Evolutionary conservation across 345 rosid species (phyloP).

Genomic region (Salix suchowensis): DNA sequence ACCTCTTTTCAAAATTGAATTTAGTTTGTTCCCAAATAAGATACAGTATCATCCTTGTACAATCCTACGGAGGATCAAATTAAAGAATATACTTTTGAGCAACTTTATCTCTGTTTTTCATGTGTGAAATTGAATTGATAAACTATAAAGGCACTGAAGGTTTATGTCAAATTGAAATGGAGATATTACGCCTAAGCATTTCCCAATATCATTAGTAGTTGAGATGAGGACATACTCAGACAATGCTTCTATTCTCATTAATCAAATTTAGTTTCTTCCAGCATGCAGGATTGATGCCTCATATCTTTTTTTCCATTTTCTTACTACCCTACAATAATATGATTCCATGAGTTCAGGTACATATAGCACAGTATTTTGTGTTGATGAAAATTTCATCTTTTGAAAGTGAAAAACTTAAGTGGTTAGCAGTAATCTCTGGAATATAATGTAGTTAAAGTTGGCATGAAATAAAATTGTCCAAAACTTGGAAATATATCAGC

Average conservation of each 20-base stretch:
- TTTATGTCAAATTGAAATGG: neutral
- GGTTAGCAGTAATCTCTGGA: neutral
- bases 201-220: neutral
- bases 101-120: neutral
- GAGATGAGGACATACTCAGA: neutral
- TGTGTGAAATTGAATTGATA: neutral
- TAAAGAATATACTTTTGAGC: neutral
- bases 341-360: neutral
- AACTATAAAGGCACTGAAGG: neutral
- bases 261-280: neutral
- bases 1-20: neutral
- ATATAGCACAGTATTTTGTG: neutral
- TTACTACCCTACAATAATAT: neutral
- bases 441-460: neutral
- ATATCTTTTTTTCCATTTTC: neutral
- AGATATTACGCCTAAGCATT: neutral
- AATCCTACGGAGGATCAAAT: neutral
- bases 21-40: neutral
- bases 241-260: neutral
- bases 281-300: neutral
- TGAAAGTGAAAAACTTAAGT: neutral
- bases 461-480: neutral
- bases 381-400: neutral
- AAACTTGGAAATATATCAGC: neutral
- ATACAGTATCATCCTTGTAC: neutral